A percentile compares a stretch with the other conserved stretches of the same genome.
phyloP scores from a whole-genome alignment of 108 stramenopile genomes.

The Cylindrotheca fusiformis region DNA sequence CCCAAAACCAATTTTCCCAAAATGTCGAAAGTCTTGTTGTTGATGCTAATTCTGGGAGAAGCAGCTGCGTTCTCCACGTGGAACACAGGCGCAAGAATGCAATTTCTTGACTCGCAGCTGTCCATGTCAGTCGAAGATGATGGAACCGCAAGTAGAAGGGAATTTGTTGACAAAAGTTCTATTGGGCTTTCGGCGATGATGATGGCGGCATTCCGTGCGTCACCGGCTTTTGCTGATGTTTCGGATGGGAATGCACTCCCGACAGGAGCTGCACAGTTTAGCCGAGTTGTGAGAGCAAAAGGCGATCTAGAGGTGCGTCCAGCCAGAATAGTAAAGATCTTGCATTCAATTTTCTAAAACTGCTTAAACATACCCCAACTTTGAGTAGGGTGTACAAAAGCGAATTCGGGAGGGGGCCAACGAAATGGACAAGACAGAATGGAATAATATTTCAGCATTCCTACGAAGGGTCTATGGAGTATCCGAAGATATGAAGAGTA shows the following conservation, averaged over 20 bases:
- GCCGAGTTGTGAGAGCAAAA: conserved; percentile 59
- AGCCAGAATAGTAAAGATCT: background rate
- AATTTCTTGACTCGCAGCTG: too few species aligned
- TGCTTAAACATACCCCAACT: too few species aligned
- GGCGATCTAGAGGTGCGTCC: conserved; percentile 44
- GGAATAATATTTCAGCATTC: conserved; percentile 69
- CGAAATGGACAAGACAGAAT: conserved; percentile 68
- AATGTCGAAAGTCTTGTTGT: too few species aligned
- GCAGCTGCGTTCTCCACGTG: too few species aligned
- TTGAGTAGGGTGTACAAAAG: conserved; percentile 41
- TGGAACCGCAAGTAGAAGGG: too few species aligned
- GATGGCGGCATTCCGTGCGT: background rate
- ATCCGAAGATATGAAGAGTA: conserved; percentile 58
- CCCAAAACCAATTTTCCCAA: too few species aligned
- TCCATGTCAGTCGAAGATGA: too few species aligned
- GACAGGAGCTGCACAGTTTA: conserved; percentile 66
- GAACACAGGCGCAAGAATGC: too few species aligned
- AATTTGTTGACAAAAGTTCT: too few species aligned
- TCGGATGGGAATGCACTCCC: conserved; percentile 62
- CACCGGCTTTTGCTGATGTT: conserved; percentile 45
- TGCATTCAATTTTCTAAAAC: too few species aligned
- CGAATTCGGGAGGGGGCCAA: conserved; percentile 43
- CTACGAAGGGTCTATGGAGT: conserved; percentile 57
- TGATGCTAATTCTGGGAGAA: too few species aligned
- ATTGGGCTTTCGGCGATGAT: background rate